A percentile compares a stretch with the other conserved stretches of the same genome.
Conservation (phyloP, 1,139 yeast genomes). For the Geotrichum macrosporum region DNA sequence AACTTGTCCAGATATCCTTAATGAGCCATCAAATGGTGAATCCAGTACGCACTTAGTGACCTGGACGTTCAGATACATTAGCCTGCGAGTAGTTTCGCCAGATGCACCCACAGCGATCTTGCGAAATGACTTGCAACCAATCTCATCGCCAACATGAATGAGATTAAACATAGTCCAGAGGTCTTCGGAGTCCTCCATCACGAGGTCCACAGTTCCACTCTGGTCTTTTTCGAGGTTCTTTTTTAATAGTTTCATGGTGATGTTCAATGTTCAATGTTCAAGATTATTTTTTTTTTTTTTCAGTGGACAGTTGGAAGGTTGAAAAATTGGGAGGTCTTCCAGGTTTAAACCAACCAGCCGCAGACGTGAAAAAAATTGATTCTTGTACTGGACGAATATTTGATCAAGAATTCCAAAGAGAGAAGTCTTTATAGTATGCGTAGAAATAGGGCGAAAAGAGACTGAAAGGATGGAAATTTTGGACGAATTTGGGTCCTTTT, state of each 20-base stretch:
- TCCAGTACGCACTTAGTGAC: conserved; percentile 71
- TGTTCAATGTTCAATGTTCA: neutral
- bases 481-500: too few relatives aligned
- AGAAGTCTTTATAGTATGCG: too few relatives aligned
- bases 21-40: conserved; percentile 63
- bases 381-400: too few relatives aligned
- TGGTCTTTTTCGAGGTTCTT: conserved; percentile 56
- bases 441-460: too few relatives aligned
- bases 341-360: too few relatives aligned
- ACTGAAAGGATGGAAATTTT: too few relatives aligned
- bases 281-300: too few relatives aligned
- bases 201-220: conserved; percentile 59
- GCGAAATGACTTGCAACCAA: conserved; percentile 64
- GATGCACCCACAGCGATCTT: conserved; percentile 52
- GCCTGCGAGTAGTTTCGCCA: conserved; percentile 49
- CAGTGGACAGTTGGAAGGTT: too few relatives aligned
- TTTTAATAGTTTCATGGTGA: conserved; percentile 51
- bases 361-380: too few relatives aligned
- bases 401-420: too few relatives aligned
- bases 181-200: conserved; percentile 89
- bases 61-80: conserved; percentile 52
- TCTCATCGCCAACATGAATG: conserved; percentile 68
- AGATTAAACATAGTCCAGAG: conserved; percentile 84
- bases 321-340: too few relatives aligned
- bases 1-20: conserved; percentile 80